These are phyloP conservation scores for Didymella sp. DNA, from an alignment of 2,329 filamentous ascomycete species.

Conservation along the genomic window DNA sequence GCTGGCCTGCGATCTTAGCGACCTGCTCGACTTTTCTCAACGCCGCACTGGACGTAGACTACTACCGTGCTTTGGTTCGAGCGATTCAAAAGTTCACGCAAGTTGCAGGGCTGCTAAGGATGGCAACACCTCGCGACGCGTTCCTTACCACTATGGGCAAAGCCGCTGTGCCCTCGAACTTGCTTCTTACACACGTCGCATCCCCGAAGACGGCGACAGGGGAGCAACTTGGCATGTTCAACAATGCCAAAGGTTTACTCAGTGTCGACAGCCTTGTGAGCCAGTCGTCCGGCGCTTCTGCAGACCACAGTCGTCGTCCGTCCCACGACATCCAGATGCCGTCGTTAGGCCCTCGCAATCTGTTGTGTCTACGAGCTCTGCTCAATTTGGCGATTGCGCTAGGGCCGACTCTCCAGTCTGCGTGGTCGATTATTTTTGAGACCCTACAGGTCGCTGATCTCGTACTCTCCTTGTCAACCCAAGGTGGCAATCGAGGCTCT, in stretches of 20 bases:
- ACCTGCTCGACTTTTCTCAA: conserved; percentile 96
- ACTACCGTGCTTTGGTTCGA: conserved; percentile 89
- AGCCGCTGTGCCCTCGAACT: conserved; percentile 85
- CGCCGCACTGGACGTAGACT: conserved; percentile 88
- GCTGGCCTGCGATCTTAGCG: conserved; percentile 94
- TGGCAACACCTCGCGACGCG: conserved; percentile 87
- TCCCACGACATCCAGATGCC: conserved; percentile 58
- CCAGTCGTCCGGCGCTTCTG: conserved; percentile 58
- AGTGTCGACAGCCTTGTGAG: conserved; percentile 75
- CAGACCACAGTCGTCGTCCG: conserved; percentile 66
- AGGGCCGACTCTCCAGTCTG: conserved; percentile 81
- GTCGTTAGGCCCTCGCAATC: conserved; percentile 82
- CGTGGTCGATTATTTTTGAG: conserved; percentile 91
- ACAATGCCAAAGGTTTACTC: conserved; percentile 73
- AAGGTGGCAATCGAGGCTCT: conserved; percentile 28
- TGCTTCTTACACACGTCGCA: conserved; percentile 52
- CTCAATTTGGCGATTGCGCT: conserved; percentile 96
- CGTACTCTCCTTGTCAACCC: conserved; percentile 66
- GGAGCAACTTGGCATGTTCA: conserved; percentile 67
- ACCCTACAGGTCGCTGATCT: conserved; percentile 93
- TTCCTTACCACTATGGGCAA: conserved; percentile 95
- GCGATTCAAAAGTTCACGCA: conserved; percentile 96
- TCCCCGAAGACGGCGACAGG: conserved; percentile 50
- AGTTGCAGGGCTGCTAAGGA: conserved; percentile 84
- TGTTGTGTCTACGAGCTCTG: conserved; percentile 87